Percentiles rank a stretch among this genome's conserved stretches.
phyloP scores from a whole-genome alignment of 768 basidiomycete genomes.

The Amyloporia xantha region DNA sequence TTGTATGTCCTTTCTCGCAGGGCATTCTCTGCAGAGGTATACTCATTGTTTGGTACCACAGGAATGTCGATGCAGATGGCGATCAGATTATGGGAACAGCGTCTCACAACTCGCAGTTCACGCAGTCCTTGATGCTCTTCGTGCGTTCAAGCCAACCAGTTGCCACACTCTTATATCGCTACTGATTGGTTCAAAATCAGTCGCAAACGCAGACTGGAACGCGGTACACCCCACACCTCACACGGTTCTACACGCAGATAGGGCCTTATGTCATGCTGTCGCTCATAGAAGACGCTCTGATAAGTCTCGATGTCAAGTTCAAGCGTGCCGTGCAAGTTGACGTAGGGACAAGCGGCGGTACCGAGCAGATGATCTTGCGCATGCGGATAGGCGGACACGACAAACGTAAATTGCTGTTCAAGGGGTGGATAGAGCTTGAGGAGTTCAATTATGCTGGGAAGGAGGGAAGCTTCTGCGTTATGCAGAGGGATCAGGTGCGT shows the following conservation, averaged over 20 bases:
- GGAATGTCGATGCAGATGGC: constrained; percentile 43
- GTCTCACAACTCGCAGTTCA: constrained; percentile 63
- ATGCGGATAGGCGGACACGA: constrained; percentile 69
- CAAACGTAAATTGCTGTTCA: constrained; percentile 53
- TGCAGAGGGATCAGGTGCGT: constrained; percentile 63
- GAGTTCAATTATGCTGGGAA: constrained; percentile 41
- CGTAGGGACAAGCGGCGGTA: constrained; percentile 2
- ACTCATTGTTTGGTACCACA: not conserved
- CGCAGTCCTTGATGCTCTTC: constrained; percentile 74
- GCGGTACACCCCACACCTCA: constrained; percentile 65
- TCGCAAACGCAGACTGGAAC: constrained; percentile 76
- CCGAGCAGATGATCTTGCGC: constrained; percentile 4
- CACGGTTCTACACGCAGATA: constrained; percentile 70
- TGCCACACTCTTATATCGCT: constrained; percentile 4
- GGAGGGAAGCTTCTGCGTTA: constrained; percentile 59
- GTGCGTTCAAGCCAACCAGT: too few relatives aligned
- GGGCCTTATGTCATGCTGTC: constrained; percentile 45
- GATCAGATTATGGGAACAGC: constrained; percentile 56
- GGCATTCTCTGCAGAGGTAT: not conserved
- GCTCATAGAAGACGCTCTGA: constrained; percentile 50
- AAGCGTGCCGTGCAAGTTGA: constrained; percentile 31
- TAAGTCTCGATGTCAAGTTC: constrained; percentile 41
- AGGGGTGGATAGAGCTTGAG: constrained; percentile 73
- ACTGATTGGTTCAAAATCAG: constrained; percentile 40
- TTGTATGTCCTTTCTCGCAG: constrained; percentile 23